These are phyloP conservation scores for Coleophoma cylindrospora DNA, from an alignment of 2,329 filamentous ascomycete genomes.

Conservation along the genomic window DNA sequence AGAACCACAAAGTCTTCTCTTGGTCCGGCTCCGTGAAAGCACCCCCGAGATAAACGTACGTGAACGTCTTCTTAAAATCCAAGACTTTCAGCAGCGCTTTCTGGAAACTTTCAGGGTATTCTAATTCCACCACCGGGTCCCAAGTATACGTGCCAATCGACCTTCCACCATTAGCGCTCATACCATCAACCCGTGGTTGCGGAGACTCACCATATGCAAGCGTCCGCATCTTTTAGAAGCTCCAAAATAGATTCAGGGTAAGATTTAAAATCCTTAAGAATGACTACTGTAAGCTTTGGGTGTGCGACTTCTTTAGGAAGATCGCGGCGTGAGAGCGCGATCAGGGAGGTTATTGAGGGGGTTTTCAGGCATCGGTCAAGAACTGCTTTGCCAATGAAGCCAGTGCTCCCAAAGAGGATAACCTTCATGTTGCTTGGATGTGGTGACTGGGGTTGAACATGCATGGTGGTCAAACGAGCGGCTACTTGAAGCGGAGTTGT, in stretches of 20 bases:
- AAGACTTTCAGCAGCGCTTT: slow-evolving; percentile 6
- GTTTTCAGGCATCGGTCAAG: slow-evolving; percentile 44
- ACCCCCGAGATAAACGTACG: slow-evolving; percentile 35
- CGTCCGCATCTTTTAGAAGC: slow-evolving; percentile 10
- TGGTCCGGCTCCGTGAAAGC: slow-evolving; percentile 34
- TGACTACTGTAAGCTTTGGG: slow-evolving; percentile 40
- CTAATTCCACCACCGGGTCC: slow-evolving; percentile 8
- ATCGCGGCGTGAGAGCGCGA: slow-evolving; percentile 44
- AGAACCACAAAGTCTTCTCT: slow-evolving; percentile 31
- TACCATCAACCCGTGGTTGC: slow-evolving; percentile 43
- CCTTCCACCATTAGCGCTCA: slow-evolving; percentile 37
- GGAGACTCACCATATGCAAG: slow-evolving; percentile 21
- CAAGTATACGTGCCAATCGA: slow-evolving; percentile 10
- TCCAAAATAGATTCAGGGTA: slow-evolving; percentile 18
- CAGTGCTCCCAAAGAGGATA: slow-evolving; percentile 54
- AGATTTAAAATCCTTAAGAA: slow-evolving; percentile 11
- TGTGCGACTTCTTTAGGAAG: slow-evolving; percentile 35
- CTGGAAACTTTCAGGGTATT: slow-evolving; percentile 13
- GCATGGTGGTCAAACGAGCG: not conserved
- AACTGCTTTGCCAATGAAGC: slow-evolving; percentile 49
- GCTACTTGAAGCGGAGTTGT: no score
- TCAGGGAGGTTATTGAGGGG: slow-evolving; percentile 43
- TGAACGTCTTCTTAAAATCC: slow-evolving; percentile 31
- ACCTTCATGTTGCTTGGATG: slow-evolving; percentile 46
- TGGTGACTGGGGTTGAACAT: slow-evolving; percentile 1